These are phyloP conservation scores for Russula foetens DNA, from an alignment of 768 basidiomycete genomes.

Conservation along the genomic window DNA sequence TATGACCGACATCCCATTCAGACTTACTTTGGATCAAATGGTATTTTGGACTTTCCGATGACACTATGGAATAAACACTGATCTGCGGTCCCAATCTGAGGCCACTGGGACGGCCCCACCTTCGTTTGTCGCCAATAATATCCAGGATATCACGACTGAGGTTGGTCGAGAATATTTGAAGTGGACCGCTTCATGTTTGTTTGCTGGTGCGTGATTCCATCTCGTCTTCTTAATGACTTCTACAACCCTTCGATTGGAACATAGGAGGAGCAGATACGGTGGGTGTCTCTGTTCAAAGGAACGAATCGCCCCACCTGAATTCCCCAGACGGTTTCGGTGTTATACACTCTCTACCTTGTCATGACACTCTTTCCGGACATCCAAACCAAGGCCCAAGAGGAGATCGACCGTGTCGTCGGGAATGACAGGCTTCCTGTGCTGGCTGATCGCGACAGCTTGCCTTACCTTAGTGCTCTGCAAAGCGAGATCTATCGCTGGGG, in stretches of 20 bases:
- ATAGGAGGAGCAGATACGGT: conserved; percentile 16
- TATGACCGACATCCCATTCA: not conserved
- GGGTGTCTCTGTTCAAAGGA: not conserved
- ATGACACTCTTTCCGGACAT: conserved; percentile 20
- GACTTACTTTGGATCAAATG: conserved; percentile 3
- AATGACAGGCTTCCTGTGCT: conserved; percentile 13
- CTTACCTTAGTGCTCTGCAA: conserved; percentile 16
- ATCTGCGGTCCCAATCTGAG: not conserved
- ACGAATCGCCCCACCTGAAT: not conserved
- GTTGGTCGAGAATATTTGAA: not conserved
- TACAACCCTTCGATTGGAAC: not conserved
- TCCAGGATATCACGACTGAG: not conserved
- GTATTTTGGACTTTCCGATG: not conserved
- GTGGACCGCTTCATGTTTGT: conserved; percentile 4
- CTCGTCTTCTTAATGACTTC: not conserved
- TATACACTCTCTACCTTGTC: conserved; percentile 13
- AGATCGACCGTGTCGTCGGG: conserved; percentile 20
- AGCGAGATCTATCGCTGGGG: conserved; percentile 21
- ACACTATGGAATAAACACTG: not conserved
- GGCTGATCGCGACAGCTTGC: conserved; percentile 15
- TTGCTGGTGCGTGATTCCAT: not conserved
- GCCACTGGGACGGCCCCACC: not conserved
- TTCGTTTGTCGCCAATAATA: conserved; percentile 1
- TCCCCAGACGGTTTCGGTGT: conserved; percentile 7
- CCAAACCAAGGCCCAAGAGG: conserved; percentile 16